Evolutionary conservation across 2,329 filamentous ascomycete genomes (phyloP).

Genomic region (Colletotrichum cereale): DNA sequence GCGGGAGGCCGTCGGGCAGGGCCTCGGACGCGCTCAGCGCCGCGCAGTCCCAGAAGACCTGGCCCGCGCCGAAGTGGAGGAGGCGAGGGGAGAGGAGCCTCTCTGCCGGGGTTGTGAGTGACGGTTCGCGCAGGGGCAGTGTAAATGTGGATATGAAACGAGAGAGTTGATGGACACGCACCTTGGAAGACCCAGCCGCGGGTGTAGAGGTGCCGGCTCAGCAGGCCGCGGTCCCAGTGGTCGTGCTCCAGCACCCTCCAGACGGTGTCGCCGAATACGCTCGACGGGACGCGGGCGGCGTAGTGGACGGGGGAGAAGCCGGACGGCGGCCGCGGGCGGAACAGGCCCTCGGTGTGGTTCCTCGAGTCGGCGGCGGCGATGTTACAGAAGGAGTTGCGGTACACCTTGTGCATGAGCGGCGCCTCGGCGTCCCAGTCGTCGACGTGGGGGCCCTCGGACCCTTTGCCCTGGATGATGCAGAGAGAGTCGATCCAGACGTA

Average conservation of each 20-base stretch:
- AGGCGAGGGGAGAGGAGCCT: constrained; percentile 43
- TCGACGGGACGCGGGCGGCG: neutral
- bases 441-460: constrained; percentile 8
- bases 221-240: constrained; percentile 15
- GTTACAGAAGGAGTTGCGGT: constrained; percentile 39
- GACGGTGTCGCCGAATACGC: neutral
- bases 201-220: constrained; percentile 19
- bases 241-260: constrained; percentile 19
- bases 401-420: constrained; percentile 34
- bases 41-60: constrained; percentile 46
- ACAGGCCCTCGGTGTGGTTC: constrained; percentile 31
- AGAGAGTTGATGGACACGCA: neutral
- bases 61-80: constrained; percentile 41
- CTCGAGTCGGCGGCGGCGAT: constrained; percentile 39
- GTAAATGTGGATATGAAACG: too few relatives aligned
- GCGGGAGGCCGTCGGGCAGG: constrained; percentile 40
- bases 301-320: neutral
- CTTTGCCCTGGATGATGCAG: constrained; percentile 43
- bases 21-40: constrained; percentile 41
- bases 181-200: constrained; percentile 37
- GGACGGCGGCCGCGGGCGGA: neutral
- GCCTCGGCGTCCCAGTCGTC: constrained; percentile 41
- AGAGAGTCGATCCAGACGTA: constrained; percentile 47
- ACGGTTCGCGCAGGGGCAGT: neutral
- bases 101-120: neutral